Evolutionary conservation across 768 basidiomycete species (phyloP).

Genomic region (Trametes elegans): DNA sequence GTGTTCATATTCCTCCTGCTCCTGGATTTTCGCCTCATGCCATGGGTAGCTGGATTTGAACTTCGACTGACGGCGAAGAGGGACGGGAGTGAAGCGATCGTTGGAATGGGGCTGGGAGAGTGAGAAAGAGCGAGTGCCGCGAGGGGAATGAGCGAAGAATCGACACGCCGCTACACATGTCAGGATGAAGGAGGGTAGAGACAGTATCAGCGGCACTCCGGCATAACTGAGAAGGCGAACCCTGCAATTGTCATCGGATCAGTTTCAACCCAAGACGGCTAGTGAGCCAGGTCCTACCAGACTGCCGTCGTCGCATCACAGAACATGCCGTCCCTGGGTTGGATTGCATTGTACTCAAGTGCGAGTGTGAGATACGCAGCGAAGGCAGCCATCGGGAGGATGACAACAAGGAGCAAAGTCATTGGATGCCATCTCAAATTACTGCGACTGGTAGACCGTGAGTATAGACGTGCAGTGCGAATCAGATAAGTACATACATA

Average conservation of each 20-base stretch:
- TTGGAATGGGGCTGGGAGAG: background rate
- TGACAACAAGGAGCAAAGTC: conserved; percentile 43
- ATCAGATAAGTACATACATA: background rate
- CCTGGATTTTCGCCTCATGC: conserved; percentile 6
- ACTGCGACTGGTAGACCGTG: conserved; percentile 29
- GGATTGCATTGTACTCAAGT: conserved; percentile 42
- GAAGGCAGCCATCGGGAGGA: conserved; percentile 48
- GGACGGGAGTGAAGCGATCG: conserved; percentile 21
- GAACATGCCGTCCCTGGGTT: conserved; percentile 49
- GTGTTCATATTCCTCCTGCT: background rate
- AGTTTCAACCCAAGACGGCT: background rate
- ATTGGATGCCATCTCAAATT: conserved; percentile 47
- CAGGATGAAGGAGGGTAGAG: conserved; percentile 51
- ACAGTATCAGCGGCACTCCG: conserved; percentile 49
- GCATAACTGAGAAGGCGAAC: conserved; percentile 63
- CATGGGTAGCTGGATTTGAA: background rate
- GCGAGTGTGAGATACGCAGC: conserved; percentile 43
- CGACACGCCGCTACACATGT: conserved; percentile 42
- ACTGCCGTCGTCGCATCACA: conserved; percentile 59
- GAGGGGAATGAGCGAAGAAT: conserved; percentile 14
- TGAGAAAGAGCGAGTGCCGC: conserved; percentile 5
- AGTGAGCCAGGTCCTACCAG: conserved; percentile 42
- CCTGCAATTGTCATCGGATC: conserved; percentile 36
- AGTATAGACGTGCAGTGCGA: background rate
- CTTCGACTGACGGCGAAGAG: conserved; percentile 15